Conservation (phyloP, 257 asterid species). For the Petrea volubilis region DNA sequence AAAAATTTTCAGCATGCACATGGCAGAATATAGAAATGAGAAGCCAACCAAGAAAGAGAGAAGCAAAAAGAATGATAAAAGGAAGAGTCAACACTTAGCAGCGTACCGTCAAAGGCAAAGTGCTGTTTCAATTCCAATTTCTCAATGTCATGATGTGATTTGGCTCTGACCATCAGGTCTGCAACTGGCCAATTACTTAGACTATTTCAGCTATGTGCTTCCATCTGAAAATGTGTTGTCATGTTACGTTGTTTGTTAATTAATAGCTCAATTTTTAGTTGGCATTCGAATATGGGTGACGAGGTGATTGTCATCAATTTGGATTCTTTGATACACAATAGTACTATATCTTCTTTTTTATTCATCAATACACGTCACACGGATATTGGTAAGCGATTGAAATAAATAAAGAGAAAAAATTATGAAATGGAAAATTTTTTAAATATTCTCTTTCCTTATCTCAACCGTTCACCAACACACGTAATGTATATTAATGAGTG, state of each 20-base stretch:
- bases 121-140: neutral
- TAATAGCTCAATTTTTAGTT: no score
- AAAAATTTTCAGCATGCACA: neutral
- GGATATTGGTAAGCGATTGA: no score
- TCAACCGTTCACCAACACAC: no score
- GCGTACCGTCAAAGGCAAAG: slow-evolving; percentile 6
- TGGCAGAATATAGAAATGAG: neutral
- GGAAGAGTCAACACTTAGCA: neutral
- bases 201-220: neutral
- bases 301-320: no score
- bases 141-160: neutral
- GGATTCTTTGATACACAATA: no score
- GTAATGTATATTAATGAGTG: no score
- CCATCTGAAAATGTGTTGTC: neutral
- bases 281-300: no score
- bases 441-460: no score
- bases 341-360: no score
- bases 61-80: neutral
- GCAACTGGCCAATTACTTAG: neutral
- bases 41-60: neutral
- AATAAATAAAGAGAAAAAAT: no score
- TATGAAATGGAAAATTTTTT: no score
- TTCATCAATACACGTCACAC: no score
- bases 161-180: neutral
- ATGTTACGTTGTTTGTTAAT: neutral